Base-by-base conservation (phyloP, 2,329 filamentous ascomycete genomes). In the Ophiocordyceps camponoti-floridani region DNA sequence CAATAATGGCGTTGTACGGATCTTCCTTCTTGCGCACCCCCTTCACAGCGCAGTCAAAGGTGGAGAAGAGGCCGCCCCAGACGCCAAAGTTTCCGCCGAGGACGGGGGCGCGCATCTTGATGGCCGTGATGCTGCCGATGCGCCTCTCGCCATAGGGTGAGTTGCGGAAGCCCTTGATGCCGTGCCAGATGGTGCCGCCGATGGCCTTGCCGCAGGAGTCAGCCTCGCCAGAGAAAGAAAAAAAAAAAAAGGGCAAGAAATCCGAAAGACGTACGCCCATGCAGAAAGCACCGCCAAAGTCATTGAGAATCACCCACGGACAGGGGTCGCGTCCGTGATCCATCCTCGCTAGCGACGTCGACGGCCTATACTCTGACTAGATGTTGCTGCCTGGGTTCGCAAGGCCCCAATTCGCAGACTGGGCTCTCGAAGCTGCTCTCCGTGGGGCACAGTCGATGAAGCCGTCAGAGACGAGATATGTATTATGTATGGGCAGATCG, bases 271-370 rank as follows among this genome's bases (percentile, higher is more conserved):
- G 52, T 83, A 91, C 86, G 56, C 89, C 89, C 89, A 95, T 96
- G 60, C 77, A 81, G 58, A 96, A 95, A 47, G 89, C 91, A 67
- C 91, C 91, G 50, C 91, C 91, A 62, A 96, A 96, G 69, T 98
- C 91, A 67, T 88, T 94, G 53, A 96, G 75, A 52, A 91, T 84
- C 58, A 96, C 88, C 81, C 82, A 96, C 46, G 91, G 91, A 67
- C 91, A 96, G 50, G 91, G 91, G 66, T 96, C 91, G 69, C 91
- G 77, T 51, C 84, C 83, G 73, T 96, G 91, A 78, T 98, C 89
- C 83, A 94, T 91, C 30, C 10, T 33, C 30, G 30, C 3, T 23
- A 3, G 23, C 3, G 23, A 23, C 23, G 23, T 23, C 23, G 23
- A 23, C 23, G 23, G 23, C 23, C 23, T 3, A 23, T 3, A 3